phyloP scores from a whole-genome alignment of 371 early-diverging fungal genomes.

The Parasitella parasitica region DNA sequence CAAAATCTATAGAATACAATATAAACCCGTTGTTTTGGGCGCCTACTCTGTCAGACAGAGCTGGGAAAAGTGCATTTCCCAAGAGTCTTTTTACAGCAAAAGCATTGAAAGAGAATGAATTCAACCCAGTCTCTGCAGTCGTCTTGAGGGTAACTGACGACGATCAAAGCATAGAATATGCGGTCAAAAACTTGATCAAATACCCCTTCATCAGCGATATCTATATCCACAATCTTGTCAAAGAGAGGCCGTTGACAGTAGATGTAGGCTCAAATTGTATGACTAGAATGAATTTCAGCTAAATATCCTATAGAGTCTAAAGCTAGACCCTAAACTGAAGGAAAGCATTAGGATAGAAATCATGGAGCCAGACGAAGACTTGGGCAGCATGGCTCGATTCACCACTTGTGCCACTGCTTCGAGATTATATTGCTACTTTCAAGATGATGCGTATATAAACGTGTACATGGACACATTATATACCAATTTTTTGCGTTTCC shows the following conservation, averaged over 20 bases:
- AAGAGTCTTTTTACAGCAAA: slow-evolving; percentile 37
- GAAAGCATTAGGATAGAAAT: slow-evolving; percentile 34
- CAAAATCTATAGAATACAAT: slow-evolving; percentile 8
- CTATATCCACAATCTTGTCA: slow-evolving; percentile 52
- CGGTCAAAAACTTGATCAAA: slow-evolving; percentile 46
- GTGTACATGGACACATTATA: slow-evolving; percentile 59
- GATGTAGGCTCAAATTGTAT: too few species aligned
- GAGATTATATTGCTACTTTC: slow-evolving; percentile 61
- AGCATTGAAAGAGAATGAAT: slow-evolving; percentile 33
- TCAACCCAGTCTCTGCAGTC: slow-evolving; percentile 57
- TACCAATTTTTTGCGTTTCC: slow-evolving; percentile 60
- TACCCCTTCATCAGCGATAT: slow-evolving; percentile 63
- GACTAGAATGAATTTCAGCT: too few species aligned
- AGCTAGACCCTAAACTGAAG: slow-evolving; percentile 1
- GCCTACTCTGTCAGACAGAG: slow-evolving; percentile 14
- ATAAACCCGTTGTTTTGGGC: slow-evolving; percentile 25
- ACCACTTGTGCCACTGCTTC: slow-evolving; percentile 61
- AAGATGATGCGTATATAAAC: slow-evolving; percentile 61
- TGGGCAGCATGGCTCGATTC: slow-evolving; percentile 59
- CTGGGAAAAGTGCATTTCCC: slow-evolving; percentile 34
- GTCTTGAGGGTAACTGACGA: slow-evolving; percentile 50
- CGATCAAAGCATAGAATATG: slow-evolving; percentile 37
- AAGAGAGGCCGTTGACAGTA: slow-evolving; percentile 25
- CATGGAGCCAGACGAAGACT: slow-evolving; percentile 46
- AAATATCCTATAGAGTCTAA: slow-evolving; percentile 3